These are phyloP conservation scores for Ceratopteris richardii DNA, from an alignment of 75 land plant species.

Conservation along the genomic window DNA sequence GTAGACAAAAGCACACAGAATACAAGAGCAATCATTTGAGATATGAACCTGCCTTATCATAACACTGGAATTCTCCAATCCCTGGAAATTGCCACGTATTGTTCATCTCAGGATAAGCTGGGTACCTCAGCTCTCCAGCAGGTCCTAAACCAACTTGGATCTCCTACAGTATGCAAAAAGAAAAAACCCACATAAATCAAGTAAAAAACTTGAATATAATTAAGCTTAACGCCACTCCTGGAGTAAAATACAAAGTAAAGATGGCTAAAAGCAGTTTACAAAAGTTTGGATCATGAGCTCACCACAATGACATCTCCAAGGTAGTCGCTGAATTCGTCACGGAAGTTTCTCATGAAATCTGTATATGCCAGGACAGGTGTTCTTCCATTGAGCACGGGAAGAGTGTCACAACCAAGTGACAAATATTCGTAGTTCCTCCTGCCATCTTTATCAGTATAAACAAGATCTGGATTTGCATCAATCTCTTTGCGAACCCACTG, in stretches of 20 bases:
- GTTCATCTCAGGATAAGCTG: slow-evolving; percentile 73
- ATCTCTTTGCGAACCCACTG: slow-evolving; percentile 49
- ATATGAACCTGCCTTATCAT: slow-evolving; percentile 47
- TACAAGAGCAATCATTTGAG: no score
- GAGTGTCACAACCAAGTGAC: slow-evolving; percentile 49
- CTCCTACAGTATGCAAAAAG: slow-evolving; percentile 36
- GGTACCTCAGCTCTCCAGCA: slow-evolving; percentile 85
- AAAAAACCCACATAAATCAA: background rate
- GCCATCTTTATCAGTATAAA: slow-evolving; percentile 53
- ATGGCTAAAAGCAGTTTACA: no score
- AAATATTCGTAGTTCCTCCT: slow-evolving; percentile 56
- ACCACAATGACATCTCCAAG: slow-evolving; percentile 79
- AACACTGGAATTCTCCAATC: slow-evolving; percentile 79
- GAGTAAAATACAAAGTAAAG: no score
- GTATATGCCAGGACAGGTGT: slow-evolving; percentile 43
- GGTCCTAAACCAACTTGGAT: slow-evolving; percentile 95
- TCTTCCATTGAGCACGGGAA: slow-evolving; percentile 48
- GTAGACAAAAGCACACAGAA: no score
- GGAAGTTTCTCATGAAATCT: slow-evolving; percentile 75
- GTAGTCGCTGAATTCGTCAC: slow-evolving; percentile 49
- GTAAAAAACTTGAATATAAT: background rate
- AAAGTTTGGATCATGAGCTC: no score
- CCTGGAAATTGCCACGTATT: slow-evolving; percentile 85
- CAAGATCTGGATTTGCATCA: slow-evolving; percentile 56
- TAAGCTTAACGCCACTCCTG: background rate